These are phyloP conservation scores for Vigna reflexopilosa DNA, from an alignment of 306 rosid genomes.

Conservation along the genomic window DNA sequence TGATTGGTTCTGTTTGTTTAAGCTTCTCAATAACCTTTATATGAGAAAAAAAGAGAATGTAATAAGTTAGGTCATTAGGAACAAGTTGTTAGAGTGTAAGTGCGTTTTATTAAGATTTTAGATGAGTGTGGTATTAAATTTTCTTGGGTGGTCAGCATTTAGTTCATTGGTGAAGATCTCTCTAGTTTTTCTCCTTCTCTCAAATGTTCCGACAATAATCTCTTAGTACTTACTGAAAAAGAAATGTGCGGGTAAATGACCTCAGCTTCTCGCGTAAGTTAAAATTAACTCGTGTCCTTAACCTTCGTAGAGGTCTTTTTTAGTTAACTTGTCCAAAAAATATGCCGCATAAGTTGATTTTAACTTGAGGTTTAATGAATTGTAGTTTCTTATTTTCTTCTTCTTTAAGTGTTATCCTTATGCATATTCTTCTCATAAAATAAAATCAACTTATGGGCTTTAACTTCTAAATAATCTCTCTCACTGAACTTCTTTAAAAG, in stretches of 20 bases:
- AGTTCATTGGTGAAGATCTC: too few species aligned
- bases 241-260: neutral
- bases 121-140: too few species aligned
- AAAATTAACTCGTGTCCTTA: neutral
- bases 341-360: neutral
- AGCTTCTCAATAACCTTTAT: neutral
- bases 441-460: neutral
- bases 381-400: neutral
- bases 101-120: too few species aligned
- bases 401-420: neutral
- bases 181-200: too few species aligned
- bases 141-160: too few species aligned
- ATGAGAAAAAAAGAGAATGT: too few species aligned
- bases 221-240: too few species aligned
- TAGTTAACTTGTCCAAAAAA: too few species aligned
- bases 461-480: neutral
- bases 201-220: too few species aligned
- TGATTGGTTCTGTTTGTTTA: neutral
- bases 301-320: too few species aligned
- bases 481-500: neutral
- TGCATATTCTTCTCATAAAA: neutral
- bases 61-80: too few species aligned
- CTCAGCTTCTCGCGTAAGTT: neutral
- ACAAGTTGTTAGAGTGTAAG: too few species aligned
- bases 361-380: neutral